Percentiles rank a stretch among this genome's conserved stretches.
phyloP scores from a whole-genome alignment of 306 rosid species.

The Quercus robur region DNA sequence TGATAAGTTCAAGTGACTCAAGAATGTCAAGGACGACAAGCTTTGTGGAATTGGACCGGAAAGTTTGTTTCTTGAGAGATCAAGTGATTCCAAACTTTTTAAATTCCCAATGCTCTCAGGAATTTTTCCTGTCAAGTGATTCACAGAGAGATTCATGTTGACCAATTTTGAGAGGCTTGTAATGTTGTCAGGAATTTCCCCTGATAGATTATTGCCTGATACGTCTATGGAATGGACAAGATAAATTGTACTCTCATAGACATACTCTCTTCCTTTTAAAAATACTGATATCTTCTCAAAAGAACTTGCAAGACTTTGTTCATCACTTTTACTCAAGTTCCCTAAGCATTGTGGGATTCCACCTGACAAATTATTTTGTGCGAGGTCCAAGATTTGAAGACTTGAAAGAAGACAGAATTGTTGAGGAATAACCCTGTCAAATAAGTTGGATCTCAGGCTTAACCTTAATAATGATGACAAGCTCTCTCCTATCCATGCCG shows the following conservation, averaged over 20 bases:
- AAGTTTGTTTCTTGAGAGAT: constrained; percentile 7
- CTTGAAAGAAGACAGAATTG: not conserved
- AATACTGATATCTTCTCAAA: accelerated
- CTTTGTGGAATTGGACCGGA: not conserved
- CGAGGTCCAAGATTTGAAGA: not conserved
- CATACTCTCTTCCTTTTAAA: not conserved
- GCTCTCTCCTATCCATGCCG: not conserved
- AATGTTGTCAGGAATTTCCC: constrained; percentile 3
- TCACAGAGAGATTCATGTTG: not conserved
- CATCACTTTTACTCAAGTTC: not conserved
- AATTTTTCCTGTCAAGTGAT: constrained; percentile 13
- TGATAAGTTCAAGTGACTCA: constrained; percentile 16
- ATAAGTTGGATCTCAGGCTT: not conserved
- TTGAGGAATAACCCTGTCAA: not conserved
- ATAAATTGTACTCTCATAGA: not conserved
- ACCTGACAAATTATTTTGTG: not conserved
- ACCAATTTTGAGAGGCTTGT: not conserved
- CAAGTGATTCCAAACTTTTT: not conserved
- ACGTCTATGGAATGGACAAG: not conserved
- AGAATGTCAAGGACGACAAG: constrained; percentile 4
- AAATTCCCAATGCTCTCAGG: not conserved
- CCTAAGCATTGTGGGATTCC: not conserved
- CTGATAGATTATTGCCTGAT: not conserved
- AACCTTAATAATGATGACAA: not conserved
- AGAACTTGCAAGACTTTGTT: accelerated